A percentile compares a stretch with the other conserved stretches of the same genome.
phyloP scores from a whole-genome alignment of 345 rosid genomes.

The Gossypium rotundifolium region DNA sequence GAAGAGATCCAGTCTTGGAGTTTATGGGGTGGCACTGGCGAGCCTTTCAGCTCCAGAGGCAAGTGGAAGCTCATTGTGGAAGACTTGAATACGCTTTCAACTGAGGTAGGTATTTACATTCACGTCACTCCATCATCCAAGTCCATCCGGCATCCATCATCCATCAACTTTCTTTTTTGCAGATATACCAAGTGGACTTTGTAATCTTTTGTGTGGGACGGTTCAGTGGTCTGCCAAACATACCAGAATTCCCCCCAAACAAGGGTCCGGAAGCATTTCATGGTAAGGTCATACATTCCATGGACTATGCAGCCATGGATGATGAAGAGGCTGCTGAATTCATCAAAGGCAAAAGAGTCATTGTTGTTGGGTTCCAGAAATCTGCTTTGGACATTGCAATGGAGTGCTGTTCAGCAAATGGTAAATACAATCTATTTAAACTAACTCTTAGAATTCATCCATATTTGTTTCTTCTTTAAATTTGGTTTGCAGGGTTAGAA shows the following conservation, averaged over 20 bases:
- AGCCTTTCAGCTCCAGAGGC: slow-evolving; percentile 16
- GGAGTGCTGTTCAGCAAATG: slow-evolving; percentile 6
- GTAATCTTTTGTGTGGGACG: slow-evolving; percentile 11
- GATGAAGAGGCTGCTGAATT: neutral
- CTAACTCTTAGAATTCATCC: neutral
- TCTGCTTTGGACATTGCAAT: slow-evolving; percentile 14
- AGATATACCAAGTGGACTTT: slow-evolving; percentile 7
- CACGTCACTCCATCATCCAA: neutral
- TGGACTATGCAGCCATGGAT: slow-evolving; percentile 16
- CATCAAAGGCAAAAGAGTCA: slow-evolving; percentile 4
- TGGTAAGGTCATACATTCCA: slow-evolving; percentile 13
- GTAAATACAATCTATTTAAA: neutral
- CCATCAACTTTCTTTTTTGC: neutral
- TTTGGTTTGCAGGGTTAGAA: slow-evolving; percentile 22
- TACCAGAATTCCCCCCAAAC: slow-evolving; percentile 5
- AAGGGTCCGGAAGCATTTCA: slow-evolving; percentile 11
- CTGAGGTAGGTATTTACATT: neutral
- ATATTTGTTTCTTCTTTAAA: neutral
- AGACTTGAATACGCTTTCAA: neutral
- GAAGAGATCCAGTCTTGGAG: slow-evolving; percentile 27
- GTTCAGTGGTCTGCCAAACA: slow-evolving; percentile 14
- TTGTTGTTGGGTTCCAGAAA: slow-evolving; percentile 13
- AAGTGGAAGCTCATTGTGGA: slow-evolving; percentile 20
- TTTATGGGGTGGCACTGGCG: slow-evolving; percentile 22
- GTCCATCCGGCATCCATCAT: neutral